These are phyloP conservation scores for Coprinopsis cinerea DNA, from an alignment of 768 basidiomycete species.

Conservation along the genomic window DNA sequence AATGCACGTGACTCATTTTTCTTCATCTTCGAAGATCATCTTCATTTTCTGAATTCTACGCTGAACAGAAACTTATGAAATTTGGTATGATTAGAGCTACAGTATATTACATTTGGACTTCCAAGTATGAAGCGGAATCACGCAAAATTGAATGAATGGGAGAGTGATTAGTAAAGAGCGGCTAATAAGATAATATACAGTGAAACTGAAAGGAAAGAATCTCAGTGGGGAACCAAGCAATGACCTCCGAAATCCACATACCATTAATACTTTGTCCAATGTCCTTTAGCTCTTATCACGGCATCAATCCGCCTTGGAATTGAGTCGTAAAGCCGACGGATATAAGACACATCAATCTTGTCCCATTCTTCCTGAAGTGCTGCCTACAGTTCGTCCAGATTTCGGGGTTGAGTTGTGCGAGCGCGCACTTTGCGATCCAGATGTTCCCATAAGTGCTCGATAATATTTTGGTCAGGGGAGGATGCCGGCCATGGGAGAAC, in stretches of 20 bases:
- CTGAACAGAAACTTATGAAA: no score
- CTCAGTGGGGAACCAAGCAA: no score
- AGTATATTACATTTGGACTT: no score
- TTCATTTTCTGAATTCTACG: no score
- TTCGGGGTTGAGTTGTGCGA: neutral
- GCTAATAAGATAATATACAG: no score
- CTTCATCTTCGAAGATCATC: neutral
- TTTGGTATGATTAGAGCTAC: no score
- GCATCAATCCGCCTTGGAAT: constrained; percentile 17
- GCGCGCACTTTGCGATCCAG: neutral
- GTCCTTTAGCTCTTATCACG: constrained; percentile 17
- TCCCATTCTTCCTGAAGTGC: constrained; percentile 25
- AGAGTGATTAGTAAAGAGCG: no score
- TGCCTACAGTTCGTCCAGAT: constrained; percentile 19
- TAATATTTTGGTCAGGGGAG: constrained; percentile 5
- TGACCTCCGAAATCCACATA: neutral
- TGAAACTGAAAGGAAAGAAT: no score
- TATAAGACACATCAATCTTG: constrained; percentile 11
- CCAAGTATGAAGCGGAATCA: no score
- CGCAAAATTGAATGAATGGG: no score
- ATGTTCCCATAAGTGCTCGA: constrained; percentile 3
- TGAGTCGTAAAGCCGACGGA: constrained; percentile 13
- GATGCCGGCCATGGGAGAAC: neutral
- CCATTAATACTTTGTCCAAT: constrained; percentile 21
- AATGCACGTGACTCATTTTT: neutral